Percentiles rank a stretch among this genome's conserved stretches.
Conservation (phyloP, 805 yeast genomes). For the Myxozyma neglecta region DNA sequence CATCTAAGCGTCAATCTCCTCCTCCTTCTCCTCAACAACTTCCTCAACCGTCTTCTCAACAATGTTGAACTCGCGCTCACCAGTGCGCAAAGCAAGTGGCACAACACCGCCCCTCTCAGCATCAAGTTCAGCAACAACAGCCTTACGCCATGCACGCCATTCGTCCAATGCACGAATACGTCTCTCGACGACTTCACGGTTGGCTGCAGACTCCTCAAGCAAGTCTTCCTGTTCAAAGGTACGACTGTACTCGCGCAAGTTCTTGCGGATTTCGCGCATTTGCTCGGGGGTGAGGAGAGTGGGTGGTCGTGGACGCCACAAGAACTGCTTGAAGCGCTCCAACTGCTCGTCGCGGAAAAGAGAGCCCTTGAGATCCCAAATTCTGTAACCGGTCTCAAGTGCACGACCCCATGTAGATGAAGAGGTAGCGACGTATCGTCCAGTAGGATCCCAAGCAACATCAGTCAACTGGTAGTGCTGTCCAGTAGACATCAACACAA, state of each 20-base stretch:
- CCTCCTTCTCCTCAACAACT: conserved; percentile 53
- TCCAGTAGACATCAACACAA: conserved; percentile 61
- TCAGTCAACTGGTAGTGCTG: conserved; percentile 78
- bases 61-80: conserved; percentile 54
- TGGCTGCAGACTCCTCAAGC: conserved; percentile 91
- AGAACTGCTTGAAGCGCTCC: conserved; percentile 82
- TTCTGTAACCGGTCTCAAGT: conserved; percentile 85
- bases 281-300: conserved; percentile 72
- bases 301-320: conserved; percentile 97
- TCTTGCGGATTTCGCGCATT: conserved; percentile 86
- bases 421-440: conserved; percentile 85
- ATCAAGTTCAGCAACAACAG: conserved; percentile 50
- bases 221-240: conserved; percentile 94
- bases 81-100: conserved; percentile 32
- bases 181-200: conserved; percentile 80
- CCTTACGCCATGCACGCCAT: conserved; percentile 79
- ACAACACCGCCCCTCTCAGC: conserved; percentile 48
- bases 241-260: conserved; percentile 82
- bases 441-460: conserved; percentile 93
- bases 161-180: conserved; percentile 80
- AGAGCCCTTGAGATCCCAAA: conserved; percentile 82
- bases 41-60: conserved; percentile 73
- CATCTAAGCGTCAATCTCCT: conserved; percentile 37
- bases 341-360: conserved; percentile 70
- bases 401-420: conserved; percentile 82